Evolutionary conservation across 2,329 filamentous ascomycete genomes (phyloP).

Genomic region (Diaporthe sp.): DNA sequence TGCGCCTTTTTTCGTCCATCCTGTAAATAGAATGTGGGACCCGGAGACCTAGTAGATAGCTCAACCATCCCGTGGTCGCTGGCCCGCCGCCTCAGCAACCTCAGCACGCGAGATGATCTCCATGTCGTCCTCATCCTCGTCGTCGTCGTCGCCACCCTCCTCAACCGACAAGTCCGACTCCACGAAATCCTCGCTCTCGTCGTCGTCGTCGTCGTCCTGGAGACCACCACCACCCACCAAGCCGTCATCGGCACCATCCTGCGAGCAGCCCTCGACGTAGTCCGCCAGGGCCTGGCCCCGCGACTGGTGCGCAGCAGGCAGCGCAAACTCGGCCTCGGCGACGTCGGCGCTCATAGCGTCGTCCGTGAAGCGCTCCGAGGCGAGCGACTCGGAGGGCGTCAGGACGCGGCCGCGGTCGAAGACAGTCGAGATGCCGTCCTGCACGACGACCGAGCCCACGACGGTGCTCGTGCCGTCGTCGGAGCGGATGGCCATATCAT

Average conservation of each 20-base stretch:
- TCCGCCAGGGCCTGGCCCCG: constrained; percentile 43
- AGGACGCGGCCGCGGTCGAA: constrained; percentile 51
- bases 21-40: not conserved
- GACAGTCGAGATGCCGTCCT: constrained; percentile 58
- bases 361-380: constrained; percentile 54
- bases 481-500: constrained; percentile 49
- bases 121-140: constrained; percentile 5
- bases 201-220: constrained; percentile 43
- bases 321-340: constrained; percentile 51
- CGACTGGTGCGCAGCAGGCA: constrained; percentile 47
- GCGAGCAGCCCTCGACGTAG: constrained; percentile 38
- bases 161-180: constrained; percentile 9
- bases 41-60: not conserved
- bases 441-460: constrained; percentile 53
- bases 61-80: not conserved
- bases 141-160: constrained; percentile 1
- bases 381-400: constrained; percentile 51
- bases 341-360: constrained; percentile 50
- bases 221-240: constrained; percentile 28
- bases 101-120: constrained; percentile 19
- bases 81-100: not conserved
- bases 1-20: not conserved
- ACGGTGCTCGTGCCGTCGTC: constrained; percentile 50
- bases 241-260: constrained; percentile 17
- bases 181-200: constrained; percentile 36